A percentile compares a stretch with the other conserved stretches of the same genome.
These are phyloP conservation scores for Leccinum imitatum DNA, from an alignment of 768 basidiomycete species.

Conservation along the genomic window DNA sequence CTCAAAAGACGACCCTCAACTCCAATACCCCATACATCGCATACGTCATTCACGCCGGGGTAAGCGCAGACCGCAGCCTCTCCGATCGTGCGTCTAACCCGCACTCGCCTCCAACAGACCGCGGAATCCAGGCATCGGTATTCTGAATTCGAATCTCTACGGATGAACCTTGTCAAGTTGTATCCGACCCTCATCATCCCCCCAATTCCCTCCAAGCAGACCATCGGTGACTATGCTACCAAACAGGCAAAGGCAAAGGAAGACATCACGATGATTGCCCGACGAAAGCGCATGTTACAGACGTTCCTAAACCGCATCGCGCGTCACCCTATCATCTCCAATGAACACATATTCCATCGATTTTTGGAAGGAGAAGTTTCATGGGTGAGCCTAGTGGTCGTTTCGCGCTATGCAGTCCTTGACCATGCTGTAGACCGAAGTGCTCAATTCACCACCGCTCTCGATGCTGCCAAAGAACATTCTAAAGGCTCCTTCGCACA, in stretches of 20 bases:
- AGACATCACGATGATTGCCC: slow-evolving; percentile 86
- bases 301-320: slow-evolving; percentile 91
- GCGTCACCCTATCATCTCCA: slow-evolving; percentile 91
- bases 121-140: slow-evolving; percentile 87
- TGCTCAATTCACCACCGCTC: slow-evolving; percentile 88
- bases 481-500: slow-evolving; percentile 91
- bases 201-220: slow-evolving; percentile 96
- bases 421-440: slow-evolving; percentile 64
- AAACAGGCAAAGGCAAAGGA: slow-evolving; percentile 98
- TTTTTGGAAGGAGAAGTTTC: slow-evolving; percentile 96
- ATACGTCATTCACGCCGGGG: slow-evolving; percentile 90
- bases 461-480: slow-evolving; percentile 93
- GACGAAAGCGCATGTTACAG: slow-evolving; percentile 91
- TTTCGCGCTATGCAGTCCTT: background rate
- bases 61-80: slow-evolving; percentile 36
- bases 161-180: slow-evolving; percentile 76
- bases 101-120: slow-evolving; percentile 46
- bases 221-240: slow-evolving; percentile 92
- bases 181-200: slow-evolving; percentile 97
- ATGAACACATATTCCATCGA: slow-evolving; percentile 94
- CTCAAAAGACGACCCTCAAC: slow-evolving; percentile 90
- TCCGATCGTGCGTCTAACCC: slow-evolving; percentile 7
- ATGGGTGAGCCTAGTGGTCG: slow-evolving; percentile 60
- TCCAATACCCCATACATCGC: slow-evolving; percentile 90
- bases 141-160: slow-evolving; percentile 95